A percentile compares a stretch with the other conserved stretches of the same genome.
Evolutionary conservation across 306 rosid species (phyloP).

Genomic region (Chamaecrista fasciculata): DNA sequence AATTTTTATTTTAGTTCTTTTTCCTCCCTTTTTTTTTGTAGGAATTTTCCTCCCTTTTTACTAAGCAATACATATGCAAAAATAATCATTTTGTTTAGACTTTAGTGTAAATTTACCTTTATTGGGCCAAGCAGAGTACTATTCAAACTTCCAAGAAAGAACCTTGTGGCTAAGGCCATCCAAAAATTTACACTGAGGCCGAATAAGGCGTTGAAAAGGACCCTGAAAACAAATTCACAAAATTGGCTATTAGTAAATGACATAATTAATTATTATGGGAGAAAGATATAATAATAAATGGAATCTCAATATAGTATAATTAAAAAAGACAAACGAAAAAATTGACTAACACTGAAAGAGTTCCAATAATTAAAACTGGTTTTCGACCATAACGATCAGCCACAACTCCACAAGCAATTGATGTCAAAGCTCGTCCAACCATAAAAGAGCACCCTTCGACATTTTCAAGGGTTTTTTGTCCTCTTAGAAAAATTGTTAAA

Average conservation of each 20-base stretch:
- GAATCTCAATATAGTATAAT: too few relatives aligned
- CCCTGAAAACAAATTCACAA: neutral
- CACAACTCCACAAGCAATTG: conserved; percentile 50
- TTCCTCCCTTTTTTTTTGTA: too few relatives aligned
- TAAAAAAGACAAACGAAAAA: too few relatives aligned
- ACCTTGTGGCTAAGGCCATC: neutral
- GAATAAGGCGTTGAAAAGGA: neutral
- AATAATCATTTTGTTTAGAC: too few relatives aligned
- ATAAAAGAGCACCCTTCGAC: conserved; percentile 50
- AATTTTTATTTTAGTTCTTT: too few relatives aligned
- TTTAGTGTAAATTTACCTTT: neutral
- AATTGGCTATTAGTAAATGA: neutral
- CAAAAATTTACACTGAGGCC: neutral
- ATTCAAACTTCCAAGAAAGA: neutral
- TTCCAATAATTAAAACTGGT: conserved; percentile 50
- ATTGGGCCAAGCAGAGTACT: neutral
- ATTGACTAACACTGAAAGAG: conserved; percentile 34
- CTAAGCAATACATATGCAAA: too few relatives aligned
- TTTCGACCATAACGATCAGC: conserved; percentile 67
- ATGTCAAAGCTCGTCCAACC: conserved; percentile 60
- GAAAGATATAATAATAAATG: too few relatives aligned
- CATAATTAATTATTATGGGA: too few relatives aligned
- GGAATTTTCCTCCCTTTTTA: too few relatives aligned
- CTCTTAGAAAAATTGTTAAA: neutral
- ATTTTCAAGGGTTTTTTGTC: neutral